Conservation (phyloP, 345 rosid genomes). For the Abelmoschus esculentus region DNA sequence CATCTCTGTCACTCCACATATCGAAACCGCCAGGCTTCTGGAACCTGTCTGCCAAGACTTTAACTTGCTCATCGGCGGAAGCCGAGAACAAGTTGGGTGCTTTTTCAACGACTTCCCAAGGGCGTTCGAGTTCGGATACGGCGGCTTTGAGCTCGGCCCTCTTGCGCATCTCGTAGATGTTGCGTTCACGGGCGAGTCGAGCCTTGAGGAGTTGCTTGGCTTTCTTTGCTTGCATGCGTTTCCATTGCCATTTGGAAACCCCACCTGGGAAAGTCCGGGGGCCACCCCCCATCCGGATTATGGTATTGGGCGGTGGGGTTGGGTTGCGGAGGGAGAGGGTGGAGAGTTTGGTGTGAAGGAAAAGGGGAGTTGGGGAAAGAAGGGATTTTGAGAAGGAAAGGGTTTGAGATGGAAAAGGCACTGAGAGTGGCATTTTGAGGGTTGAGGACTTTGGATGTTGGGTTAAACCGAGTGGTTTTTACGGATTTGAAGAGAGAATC, state of each 20-base stretch:
- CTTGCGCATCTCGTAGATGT: conserved; percentile 87
- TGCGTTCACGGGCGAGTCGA: conserved; percentile 64
- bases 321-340: not conserved
- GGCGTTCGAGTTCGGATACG: conserved; percentile 81
- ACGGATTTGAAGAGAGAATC: too few species aligned
- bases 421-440: too few species aligned
- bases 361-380: too few species aligned
- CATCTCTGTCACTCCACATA: conserved; percentile 66
- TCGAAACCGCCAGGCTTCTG: conserved; percentile 87
- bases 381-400: too few species aligned
- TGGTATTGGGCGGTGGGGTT: conserved; percentile 18
- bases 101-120: conserved; percentile 69
- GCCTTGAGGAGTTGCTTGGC: conserved; percentile 81
- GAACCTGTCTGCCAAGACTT: conserved; percentile 86
- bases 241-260: conserved; percentile 91
- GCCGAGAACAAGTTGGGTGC: conserved; percentile 74
- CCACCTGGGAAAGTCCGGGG: conserved; percentile 86
- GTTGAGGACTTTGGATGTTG: too few species aligned
- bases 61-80: conserved; percentile 67
- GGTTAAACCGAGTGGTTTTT: too few species aligned
- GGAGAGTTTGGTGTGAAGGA: too few species aligned
- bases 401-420: too few species aligned
- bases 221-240: conserved; percentile 84
- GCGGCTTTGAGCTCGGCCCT: conserved; percentile 86
- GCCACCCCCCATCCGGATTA: conserved; percentile 85